Evolutionary conservation across 2,329 filamentous ascomycete genomes (phyloP).

Genomic region (Clarireedia hainanense): DNA sequence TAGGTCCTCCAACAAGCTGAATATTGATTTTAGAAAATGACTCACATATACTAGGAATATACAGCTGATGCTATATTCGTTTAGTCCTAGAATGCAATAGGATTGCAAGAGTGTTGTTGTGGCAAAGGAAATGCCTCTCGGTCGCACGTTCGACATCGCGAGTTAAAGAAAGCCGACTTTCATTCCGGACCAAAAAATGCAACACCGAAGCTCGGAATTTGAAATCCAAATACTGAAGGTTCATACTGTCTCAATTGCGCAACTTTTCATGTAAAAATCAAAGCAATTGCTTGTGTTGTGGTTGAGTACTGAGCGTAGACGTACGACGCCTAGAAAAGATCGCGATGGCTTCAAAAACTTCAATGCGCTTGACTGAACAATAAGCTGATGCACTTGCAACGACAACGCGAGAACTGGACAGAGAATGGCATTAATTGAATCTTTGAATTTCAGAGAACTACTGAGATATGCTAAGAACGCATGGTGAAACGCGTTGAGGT

Average conservation of each 20-base stretch:
- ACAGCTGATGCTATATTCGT: too few relatives aligned
- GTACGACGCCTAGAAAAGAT: conserved; percentile 1
- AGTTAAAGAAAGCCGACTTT: conserved; percentile 5
- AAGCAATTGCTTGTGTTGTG: not conserved
- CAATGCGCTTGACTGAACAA: not conserved
- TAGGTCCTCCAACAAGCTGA: not conserved
- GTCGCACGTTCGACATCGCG: conserved; percentile 3
- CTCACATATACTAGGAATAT: too few relatives aligned
- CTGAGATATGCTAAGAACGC: not conserved
- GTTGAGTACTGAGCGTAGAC: not conserved
- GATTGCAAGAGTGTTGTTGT: not conserved
- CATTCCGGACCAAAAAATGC: not conserved
- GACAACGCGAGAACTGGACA: not conserved
- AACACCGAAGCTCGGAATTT: not conserved
- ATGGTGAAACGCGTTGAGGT: too few relatives aligned
- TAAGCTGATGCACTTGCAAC: conserved; percentile 4
- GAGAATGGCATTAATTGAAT: not conserved
- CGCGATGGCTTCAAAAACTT: conserved; percentile 4
- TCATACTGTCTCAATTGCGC: conserved; percentile 4
- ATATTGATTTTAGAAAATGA: too few relatives aligned
- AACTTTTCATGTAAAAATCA: not conserved
- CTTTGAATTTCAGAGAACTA: conserved; percentile 1
- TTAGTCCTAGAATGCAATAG: not conserved
- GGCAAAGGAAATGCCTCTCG: not conserved
- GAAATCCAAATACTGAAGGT: not conserved